Evolutionary conservation across 805 yeast species (phyloP), one percentile per base, ranked within the genome.

Genomic region (Ogataea ramenticola): DNA sequence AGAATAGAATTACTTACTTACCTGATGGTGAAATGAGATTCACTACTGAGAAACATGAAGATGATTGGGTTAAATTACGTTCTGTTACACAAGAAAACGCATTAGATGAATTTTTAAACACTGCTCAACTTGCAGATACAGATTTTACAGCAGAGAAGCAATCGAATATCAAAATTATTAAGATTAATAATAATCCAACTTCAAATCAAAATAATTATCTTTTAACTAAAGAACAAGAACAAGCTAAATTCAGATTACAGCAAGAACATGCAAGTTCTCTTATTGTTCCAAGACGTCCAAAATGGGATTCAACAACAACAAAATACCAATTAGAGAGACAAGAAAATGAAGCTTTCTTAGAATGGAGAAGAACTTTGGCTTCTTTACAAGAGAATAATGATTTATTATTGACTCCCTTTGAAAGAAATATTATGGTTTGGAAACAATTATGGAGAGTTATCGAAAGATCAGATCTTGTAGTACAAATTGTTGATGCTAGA

Each of bases 401-500:
- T 62, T 70, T 93, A 55, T 69, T 90, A 46, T 73, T 93, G 60
- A 93, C 99, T 0, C 99, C 99, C 4, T 93, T 91, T 60, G 99
- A 93, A 69, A 80, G 99, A 69, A 93, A 93, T 62, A 71, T 93
- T 50, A 96, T 91, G 71, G 97, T 93, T 46, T 93, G 99, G 99
- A 81, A 93, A 60, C 99, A 93, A 66, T 70, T 93, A 51, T 93
- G 99, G 99, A 78, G 99, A 67, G 99, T 93, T 37, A 86, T 89
- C 21, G 99, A 93, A 64, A 79, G 98, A 59, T 86, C 93, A 21
- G 96, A 91, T 63, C 72, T 93, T 55, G 79, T 93, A 34, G 97
- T 93, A 6, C 99, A 93, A 62, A 93, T 93, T 68, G 98, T 93
- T 26, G 99, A 93, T 68, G 98, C 97, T 12, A 77, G 99, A 66